Evolutionary conservation across 306 rosid genomes (phyloP).

Genomic region (cucumber (Cucumis sativus)): Cucumber_9930_V3 NC_026656.2:18497001-18497500

Average conservation of each 20-base stretch:
- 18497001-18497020: constrained; percentile 23
- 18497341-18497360: constrained; percentile 22
- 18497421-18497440: constrained; percentile 42
- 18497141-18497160: constrained; percentile 44
- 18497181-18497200: constrained; percentile 18
- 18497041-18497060: constrained; percentile 23
- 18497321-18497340: constrained; percentile 11
- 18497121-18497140: constrained; percentile 11
- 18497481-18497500: constrained; percentile 19
- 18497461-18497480: constrained; percentile 17
- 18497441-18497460: constrained; percentile 14
- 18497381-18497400: constrained; percentile 13
- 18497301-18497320: constrained; percentile 19
- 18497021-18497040: constrained; percentile 19
- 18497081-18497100: constrained; percentile 54
- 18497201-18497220: constrained; percentile 30
- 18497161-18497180: constrained; percentile 35
- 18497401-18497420: constrained; percentile 53
- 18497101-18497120: constrained; percentile 20
- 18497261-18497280: constrained; percentile 12
- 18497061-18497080: constrained; percentile 20
- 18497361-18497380: constrained; percentile 20
- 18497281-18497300: constrained; percentile 13
- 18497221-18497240: constrained; percentile 23
- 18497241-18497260: constrained; percentile 23